These are phyloP conservation scores for Filobasidium wieringae DNA, from an alignment of 768 basidiomycete genomes.

Conservation along the genomic window DNA sequence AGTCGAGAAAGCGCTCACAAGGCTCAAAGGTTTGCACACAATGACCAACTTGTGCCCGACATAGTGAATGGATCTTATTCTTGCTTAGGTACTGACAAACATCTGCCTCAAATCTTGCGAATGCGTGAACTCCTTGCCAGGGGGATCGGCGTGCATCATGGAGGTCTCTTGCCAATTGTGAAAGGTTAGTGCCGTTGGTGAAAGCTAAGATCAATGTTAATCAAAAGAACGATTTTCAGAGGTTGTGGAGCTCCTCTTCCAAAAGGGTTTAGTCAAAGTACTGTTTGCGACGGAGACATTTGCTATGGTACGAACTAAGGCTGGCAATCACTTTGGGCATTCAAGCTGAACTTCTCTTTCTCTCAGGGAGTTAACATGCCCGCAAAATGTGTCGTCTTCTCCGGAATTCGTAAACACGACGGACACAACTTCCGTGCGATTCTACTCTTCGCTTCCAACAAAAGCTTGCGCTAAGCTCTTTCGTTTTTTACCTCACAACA, in stretches of 20 bases:
- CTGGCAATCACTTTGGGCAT: no score
- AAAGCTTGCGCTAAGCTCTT: no score
- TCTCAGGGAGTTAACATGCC: slow-evolving; percentile 97
- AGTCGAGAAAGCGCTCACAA: slow-evolving; percentile 77
- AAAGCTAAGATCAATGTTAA: not conserved
- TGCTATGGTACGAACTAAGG: slow-evolving; percentile 48
- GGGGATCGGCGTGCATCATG: slow-evolving; percentile 96
- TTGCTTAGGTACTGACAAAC: slow-evolving; percentile 23
- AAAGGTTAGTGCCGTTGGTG: slow-evolving; percentile 43
- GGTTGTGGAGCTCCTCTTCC: slow-evolving; percentile 97
- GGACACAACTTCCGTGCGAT: slow-evolving; percentile 74
- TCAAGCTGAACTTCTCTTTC: not conserved
- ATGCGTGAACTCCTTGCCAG: slow-evolving; percentile 84
- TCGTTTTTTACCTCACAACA: not conserved
- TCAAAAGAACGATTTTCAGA: slow-evolving; percentile 41
- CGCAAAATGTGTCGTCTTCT: slow-evolving; percentile 91
- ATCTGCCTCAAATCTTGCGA: slow-evolving; percentile 84
- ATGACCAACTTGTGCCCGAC: not conserved
- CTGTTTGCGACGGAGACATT: slow-evolving; percentile 98
- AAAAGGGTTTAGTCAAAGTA: slow-evolving; percentile 94
- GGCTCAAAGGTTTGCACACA: slow-evolving; percentile 82
- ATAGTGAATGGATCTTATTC: not conserved
- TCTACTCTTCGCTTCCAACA: slow-evolving; percentile 54
- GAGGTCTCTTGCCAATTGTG: slow-evolving; percentile 87
- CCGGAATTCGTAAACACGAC: slow-evolving; percentile 87